Evolutionary conservation across 2,329 filamentous ascomycete species (phyloP).

Genomic region (Zymoseptoria tritici): DNA sequence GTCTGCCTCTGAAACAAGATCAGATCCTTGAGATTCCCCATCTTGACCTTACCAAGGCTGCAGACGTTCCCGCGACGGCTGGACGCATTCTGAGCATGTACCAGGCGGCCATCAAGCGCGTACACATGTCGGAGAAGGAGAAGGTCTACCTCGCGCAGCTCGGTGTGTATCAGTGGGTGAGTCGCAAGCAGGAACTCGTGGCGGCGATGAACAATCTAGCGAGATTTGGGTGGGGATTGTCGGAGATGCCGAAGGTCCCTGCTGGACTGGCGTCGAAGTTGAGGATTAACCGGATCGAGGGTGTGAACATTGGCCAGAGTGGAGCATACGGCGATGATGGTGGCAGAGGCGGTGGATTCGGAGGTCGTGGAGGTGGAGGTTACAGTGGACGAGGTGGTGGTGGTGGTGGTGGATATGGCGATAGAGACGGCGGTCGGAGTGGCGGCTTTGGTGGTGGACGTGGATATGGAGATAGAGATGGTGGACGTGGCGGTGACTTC

Average conservation of each 20-base stretch:
- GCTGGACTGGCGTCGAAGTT: slow-evolving; percentile 24
- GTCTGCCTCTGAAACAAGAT: slow-evolving; percentile 55
- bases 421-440: slow-evolving; percentile 10
- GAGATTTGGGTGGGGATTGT: slow-evolving; percentile 46
- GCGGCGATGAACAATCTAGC: slow-evolving; percentile 50
- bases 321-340: slow-evolving; percentile 3
- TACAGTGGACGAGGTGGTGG: slow-evolving; percentile 7
- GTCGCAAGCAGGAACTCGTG: slow-evolving; percentile 34
- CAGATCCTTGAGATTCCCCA: slow-evolving; percentile 44
- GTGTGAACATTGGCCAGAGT: slow-evolving; percentile 23
- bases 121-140: slow-evolving; percentile 38
- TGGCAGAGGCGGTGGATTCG: slow-evolving; percentile 10
- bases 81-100: slow-evolving; percentile 39
- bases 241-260: slow-evolving; percentile 39
- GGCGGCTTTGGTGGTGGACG: slow-evolving; percentile 14
- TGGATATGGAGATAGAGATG: slow-evolving; percentile 3
- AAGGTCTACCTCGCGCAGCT: slow-evolving; percentile 53
- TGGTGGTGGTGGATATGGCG: slow-evolving; percentile 8
- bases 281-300: slow-evolving; percentile 22
- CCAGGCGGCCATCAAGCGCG: slow-evolving; percentile 35
- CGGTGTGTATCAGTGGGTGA: slow-evolving; percentile 42
- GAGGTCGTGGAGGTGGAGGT: slow-evolving; percentile 11
- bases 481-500: slow-evolving; percentile 7
- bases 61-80: slow-evolving; percentile 35
- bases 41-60: slow-evolving; percentile 38